These are phyloP conservation scores for Globisporangium cystogenes DNA, from an alignment of 352 stramenopile species.

Conservation along the genomic window DNA sequence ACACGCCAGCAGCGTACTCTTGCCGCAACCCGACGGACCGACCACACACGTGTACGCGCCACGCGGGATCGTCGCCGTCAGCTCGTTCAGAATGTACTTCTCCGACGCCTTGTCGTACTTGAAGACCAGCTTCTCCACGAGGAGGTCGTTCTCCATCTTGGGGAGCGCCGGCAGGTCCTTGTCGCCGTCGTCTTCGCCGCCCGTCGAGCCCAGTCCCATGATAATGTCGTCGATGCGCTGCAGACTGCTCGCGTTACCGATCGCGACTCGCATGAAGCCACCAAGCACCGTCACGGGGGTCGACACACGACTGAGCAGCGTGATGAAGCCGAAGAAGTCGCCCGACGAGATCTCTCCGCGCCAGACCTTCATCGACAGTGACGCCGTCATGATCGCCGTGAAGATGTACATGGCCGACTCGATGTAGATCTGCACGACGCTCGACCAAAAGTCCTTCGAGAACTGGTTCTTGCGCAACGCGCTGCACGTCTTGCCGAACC, in stretches of 20 bases:
- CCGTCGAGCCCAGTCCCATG: conserved; percentile 37
- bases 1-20: conserved; percentile 83
- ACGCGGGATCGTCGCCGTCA: conserved; percentile 60
- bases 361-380: conserved; percentile 83
- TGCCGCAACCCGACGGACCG: conserved; percentile 78
- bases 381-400: conserved; percentile 81
- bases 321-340: conserved; percentile 85
- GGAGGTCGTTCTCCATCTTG: conserved; percentile 82
- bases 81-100: conserved; percentile 78
- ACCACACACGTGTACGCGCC: conserved; percentile 85
- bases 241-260: conserved; percentile 81
- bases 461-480: conserved; percentile 80
- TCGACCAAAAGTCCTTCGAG: conserved; percentile 87
- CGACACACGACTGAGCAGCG: conserved; percentile 70
- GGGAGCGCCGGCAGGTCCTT: conserved; percentile 65
- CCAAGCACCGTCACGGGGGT: conserved; percentile 78
- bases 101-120: conserved; percentile 85
- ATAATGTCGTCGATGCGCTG: conserved; percentile 87
- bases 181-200: conserved; percentile 37
- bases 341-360: conserved; percentile 57
- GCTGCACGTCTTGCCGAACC: conserved; percentile 62
- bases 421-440: conserved; percentile 89
- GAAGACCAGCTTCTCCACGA: conserved; percentile 77
- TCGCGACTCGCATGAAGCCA: conserved; percentile 87
- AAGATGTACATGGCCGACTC: conserved; percentile 90